A percentile compares a stretch with the other conserved stretches of the same genome.
Evolutionary conservation across 345 rosid species (phyloP).

Genomic region (Gossypium longicalyx): DNA sequence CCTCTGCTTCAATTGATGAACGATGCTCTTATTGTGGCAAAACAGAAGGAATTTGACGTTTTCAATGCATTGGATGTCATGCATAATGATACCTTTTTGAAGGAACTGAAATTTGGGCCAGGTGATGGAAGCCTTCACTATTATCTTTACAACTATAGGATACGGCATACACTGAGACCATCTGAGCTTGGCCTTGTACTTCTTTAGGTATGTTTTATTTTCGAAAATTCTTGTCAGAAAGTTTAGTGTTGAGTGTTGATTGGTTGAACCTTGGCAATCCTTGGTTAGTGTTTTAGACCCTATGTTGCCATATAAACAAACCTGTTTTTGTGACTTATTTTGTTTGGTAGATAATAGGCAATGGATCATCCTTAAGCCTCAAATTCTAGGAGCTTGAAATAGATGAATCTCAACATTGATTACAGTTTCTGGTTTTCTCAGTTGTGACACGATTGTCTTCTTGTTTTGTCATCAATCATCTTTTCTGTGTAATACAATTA

Average conservation of each 20-base stretch:
- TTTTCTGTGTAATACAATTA: too few relatives aligned
- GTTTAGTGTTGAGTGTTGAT: background rate
- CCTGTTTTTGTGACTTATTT: background rate
- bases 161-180: conserved; percentile 47
- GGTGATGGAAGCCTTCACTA: conserved; percentile 92
- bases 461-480: too few relatives aligned
- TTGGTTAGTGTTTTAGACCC: background rate
- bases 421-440: too few relatives aligned
- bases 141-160: conserved; percentile 78
- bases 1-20: conserved; percentile 88
- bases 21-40: conserved; percentile 70
- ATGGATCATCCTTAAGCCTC: background rate
- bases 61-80: conserved; percentile 88
- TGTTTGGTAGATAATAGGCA: background rate
- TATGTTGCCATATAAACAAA: background rate
- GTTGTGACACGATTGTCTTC: too few relatives aligned
- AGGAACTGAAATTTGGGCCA: conserved; percentile 84
- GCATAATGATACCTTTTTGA: conserved; percentile 79
- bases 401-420: too few relatives aligned
- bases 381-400: too few relatives aligned
- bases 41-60: conserved; percentile 77
- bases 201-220: conserved; percentile 31
- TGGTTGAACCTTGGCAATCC: background rate
- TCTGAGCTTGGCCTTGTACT: conserved; percentile 86
- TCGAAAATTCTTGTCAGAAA: background rate